These are phyloP conservation scores for Ilex asprella DNA, from an alignment of 257 asterid genomes.

Conservation along the genomic window DNA sequence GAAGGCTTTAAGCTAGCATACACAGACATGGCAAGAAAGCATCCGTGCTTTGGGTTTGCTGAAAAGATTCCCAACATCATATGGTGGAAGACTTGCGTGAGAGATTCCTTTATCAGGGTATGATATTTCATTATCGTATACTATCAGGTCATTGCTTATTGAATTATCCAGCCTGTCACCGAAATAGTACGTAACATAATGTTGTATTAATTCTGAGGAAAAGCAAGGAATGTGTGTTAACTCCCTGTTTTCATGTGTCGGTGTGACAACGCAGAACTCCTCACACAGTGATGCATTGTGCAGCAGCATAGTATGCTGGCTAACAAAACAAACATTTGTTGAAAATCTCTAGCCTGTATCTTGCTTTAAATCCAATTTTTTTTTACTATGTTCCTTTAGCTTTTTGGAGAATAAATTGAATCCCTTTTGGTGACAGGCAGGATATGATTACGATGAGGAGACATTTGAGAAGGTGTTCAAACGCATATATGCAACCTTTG, in stretches of 20 bases:
- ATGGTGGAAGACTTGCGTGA: conserved; percentile 96
- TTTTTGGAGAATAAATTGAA: conserved; percentile 1
- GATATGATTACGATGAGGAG: conserved; percentile 90
- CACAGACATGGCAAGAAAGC: conserved; percentile 79
- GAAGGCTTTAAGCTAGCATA: conserved; percentile 91
- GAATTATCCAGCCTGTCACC: background rate
- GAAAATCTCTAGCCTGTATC: background rate
- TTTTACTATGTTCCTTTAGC: background rate
- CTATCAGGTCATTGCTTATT: background rate
- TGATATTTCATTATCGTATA: conserved; percentile 7
- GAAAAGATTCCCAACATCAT: conserved; percentile 84
- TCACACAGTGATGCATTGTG: background rate
- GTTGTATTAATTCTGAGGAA: no score
- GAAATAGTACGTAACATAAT: no score
- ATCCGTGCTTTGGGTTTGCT: conserved; percentile 89
- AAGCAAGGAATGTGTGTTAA: no score
- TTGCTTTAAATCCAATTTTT: background rate
- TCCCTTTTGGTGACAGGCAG: conserved; percentile 61
- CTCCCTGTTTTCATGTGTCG: background rate
- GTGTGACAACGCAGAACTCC: background rate
- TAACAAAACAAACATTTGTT: background rate
- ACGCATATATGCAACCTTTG: conserved; percentile 83
- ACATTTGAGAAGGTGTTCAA: conserved; percentile 80
- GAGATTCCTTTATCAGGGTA: conserved; percentile 86
- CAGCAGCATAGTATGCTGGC: background rate